phyloP scores from a whole-genome alignment of 2,329 filamentous ascomycete species.

The Trichoderma harzianum region DNA sequence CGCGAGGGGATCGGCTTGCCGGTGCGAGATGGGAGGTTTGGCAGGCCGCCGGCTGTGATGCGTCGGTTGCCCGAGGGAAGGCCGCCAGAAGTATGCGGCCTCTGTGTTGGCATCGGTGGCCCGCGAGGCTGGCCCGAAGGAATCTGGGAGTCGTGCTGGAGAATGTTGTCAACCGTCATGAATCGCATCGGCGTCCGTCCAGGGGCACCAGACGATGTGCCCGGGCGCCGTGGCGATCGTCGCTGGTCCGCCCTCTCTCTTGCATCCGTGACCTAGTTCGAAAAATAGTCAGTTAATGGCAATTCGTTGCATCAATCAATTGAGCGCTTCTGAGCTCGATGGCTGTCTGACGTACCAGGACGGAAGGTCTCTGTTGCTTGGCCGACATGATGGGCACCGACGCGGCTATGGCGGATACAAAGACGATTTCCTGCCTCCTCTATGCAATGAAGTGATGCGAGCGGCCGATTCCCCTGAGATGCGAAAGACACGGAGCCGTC shows the following conservation, averaged over 20 bases:
- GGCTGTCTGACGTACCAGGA: conserved; percentile 46
- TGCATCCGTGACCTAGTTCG: conserved; percentile 37
- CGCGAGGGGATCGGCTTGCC: conserved; percentile 70
- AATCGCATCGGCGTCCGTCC: conserved; percentile 60
- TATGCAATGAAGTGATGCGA: not conserved
- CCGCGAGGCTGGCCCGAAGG: conserved; percentile 87
- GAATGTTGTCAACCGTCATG: conserved; percentile 89
- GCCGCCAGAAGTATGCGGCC: conserved; percentile 23
- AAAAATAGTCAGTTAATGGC: conserved; percentile 13
- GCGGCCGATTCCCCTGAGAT: not conserved
- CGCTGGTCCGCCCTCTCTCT: conserved; percentile 35
- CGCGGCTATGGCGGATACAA: not conserved
- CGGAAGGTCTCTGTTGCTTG: conserved; percentile 56
- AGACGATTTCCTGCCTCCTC: not conserved
- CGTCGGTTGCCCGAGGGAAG: conserved; percentile 25
- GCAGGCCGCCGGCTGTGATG: conserved; percentile 37
- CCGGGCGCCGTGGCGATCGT: conserved; percentile 33
- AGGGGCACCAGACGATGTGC: conserved; percentile 29
- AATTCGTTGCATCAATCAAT: not conserved
- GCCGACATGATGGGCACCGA: conserved; percentile 36
- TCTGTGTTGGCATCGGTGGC: conserved; percentile 53
- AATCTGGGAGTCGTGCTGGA: conserved; percentile 91
- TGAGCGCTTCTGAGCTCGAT: not conserved
- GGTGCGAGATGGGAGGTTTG: conserved; percentile 41
- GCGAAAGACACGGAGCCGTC: not conserved